phyloP scores from a whole-genome alignment of 306 rosid genomes.

The Sesbania bispinosa region DNA sequence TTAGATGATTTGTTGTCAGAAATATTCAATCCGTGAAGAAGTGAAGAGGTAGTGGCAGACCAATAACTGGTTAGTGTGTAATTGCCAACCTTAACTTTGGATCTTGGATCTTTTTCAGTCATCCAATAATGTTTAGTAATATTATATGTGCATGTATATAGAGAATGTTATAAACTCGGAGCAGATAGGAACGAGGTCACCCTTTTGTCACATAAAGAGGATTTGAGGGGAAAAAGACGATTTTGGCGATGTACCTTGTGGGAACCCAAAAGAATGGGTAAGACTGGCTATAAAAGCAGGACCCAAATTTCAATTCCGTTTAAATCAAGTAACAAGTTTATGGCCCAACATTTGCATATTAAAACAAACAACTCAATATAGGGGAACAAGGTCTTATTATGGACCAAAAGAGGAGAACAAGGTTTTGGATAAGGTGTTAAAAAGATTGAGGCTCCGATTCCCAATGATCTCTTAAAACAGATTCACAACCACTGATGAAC shows the following conservation, averaged over 20 bases:
- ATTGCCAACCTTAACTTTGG: conserved; percentile 20
- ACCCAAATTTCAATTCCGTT: conserved; percentile 2
- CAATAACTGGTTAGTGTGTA: conserved; percentile 18
- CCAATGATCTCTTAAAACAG: too few species aligned
- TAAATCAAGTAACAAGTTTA: neutral
- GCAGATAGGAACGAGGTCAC: neutral
- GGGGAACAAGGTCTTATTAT: too few species aligned
- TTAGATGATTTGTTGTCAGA: conserved; percentile 10
- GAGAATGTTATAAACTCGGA: neutral
- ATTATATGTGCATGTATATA: neutral
- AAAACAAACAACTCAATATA: too few species aligned
- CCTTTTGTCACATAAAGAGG: neutral
- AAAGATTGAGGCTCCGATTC: too few species aligned
- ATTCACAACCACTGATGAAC: too few species aligned
- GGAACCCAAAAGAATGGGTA: neutral
- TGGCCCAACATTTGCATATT: neutral
- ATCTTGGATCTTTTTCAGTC: conserved; percentile 1
- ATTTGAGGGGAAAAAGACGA: neutral
- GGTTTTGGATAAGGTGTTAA: too few species aligned
- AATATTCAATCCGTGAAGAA: neutral
- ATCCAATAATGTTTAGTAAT: neutral
- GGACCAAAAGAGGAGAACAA: too few species aligned
- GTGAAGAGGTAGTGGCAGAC: conserved; percentile 22
- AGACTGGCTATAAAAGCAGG: neutral
- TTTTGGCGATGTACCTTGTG: neutral